Percentiles rank a stretch among this genome's conserved stretches.
Conservation (phyloP, 1,284 basidiomycete genomes). For the Ustilago trichophora region DNA sequence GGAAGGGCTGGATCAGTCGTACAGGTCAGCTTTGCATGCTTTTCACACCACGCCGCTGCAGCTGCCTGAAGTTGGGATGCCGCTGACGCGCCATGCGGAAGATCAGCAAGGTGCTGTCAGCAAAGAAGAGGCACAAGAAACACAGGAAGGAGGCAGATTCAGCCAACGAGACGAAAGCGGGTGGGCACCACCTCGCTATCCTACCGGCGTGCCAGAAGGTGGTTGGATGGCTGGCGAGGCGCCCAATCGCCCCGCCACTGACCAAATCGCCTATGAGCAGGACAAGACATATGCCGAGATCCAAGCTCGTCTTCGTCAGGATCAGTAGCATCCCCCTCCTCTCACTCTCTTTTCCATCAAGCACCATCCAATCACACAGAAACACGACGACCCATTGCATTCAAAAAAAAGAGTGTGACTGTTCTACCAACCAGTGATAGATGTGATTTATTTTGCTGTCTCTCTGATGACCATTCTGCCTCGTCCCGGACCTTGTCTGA, state of each 20-base stretch:
- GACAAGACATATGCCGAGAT: conserved; percentile 41
- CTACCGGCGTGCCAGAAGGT: conserved; percentile 21
- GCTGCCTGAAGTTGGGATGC: conserved; percentile 3
- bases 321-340: background rate
- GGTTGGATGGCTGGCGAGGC: conserved; percentile 44
- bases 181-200: conserved; percentile 58
- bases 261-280: conserved; percentile 31
- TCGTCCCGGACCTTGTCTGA: conserved; percentile 34
- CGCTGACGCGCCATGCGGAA: conserved; percentile 9
- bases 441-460: background rate
- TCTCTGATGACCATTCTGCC: conserved; percentile 35
- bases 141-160: conserved; percentile 9
- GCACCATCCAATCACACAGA: background rate
- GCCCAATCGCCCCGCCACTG: conserved; percentile 31
- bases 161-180: conserved; percentile 31
- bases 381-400: too few relatives aligned
- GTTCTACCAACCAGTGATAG: too few relatives aligned
- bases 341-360: background rate
- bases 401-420: background rate
- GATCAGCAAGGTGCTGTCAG: background rate
- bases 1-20: conserved; percentile 54
- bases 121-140: background rate
- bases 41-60: conserved; percentile 23
- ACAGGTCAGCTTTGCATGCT: conserved; percentile 17
- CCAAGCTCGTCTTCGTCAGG: conserved; percentile 25